Evolutionary conservation across 257 asterid species (phyloP), one percentile per base, ranked within the genome.

Genomic region (Solanum acaule): DNA sequence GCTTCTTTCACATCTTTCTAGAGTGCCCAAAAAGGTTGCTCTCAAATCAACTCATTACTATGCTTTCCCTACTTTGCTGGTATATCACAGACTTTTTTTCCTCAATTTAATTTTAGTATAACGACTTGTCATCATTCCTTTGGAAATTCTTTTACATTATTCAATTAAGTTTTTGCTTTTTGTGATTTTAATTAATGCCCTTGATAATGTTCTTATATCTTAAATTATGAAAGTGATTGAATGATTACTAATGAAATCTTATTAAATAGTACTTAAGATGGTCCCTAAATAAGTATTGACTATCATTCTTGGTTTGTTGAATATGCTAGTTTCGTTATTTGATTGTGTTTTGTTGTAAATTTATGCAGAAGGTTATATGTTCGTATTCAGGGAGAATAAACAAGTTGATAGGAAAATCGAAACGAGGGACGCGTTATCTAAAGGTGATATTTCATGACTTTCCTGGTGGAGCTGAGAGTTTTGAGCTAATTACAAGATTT

Each of bases 391-490:
- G 93, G 81, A 94, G 91, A 86, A 93, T 96, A 38, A 89, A 86
- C 18, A 92, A 89, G 77, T 49, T 96, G 84, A 85, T 96, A 3
- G 46, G 93, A 10, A 94, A 92, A 90, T 90, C 96, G 11, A 91
- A 92, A 90, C 92, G 91, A 6, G 87, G 35, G 34, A 44, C 87
- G 2, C 86, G 77, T 2, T 88, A 87, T 87, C 87, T 93, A 29
- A 96, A 95, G 96, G 94, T 95, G 89, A 91, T 96, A 78, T 93
- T 94, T 94, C 91, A 94, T 33, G 96, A 94, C 88, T 95, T 96
- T 49, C 99, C 99, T 0, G 99, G 98, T 44, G 99, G 99, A 90
- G 93, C 98, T 56, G 92, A 92, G 18, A 90, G 91, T 86, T 96
- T 96, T 79, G 98, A 95, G 95, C 93, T 92, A 73, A 89, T 95